Evolutionary conservation across 495 filamentous ascomycete genomes (phyloP).

Genomic region (Xeromyces bisporus): DNA sequence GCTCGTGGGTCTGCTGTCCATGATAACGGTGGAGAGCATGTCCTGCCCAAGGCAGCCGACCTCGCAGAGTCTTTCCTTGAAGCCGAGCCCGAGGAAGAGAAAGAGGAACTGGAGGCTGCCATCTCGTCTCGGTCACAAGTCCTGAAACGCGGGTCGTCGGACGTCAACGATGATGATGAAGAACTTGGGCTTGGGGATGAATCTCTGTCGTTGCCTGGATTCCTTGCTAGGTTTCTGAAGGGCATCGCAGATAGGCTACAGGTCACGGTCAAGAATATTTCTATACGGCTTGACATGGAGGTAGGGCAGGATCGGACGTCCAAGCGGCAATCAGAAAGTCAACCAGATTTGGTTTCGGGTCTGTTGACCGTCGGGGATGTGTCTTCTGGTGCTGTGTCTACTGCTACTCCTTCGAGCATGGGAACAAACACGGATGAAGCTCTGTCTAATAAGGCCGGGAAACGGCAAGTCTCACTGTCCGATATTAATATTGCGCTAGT

Average conservation of each 20-base stretch:
- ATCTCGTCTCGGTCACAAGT: slow-evolving; percentile 45
- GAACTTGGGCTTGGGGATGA: slow-evolving; percentile 55
- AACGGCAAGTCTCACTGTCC: slow-evolving; percentile 44
- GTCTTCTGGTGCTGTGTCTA: slow-evolving; percentile 47
- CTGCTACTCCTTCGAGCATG: slow-evolving; percentile 7
- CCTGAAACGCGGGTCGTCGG: slow-evolving; percentile 21
- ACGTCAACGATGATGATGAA: slow-evolving; percentile 41
- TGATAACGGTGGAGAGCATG: slow-evolving; percentile 9
- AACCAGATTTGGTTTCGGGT: slow-evolving; percentile 38
- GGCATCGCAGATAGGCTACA: slow-evolving; percentile 68
- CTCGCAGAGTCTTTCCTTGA: slow-evolving; percentile 78
- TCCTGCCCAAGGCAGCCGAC: slow-evolving; percentile 59
- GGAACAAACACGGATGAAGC: slow-evolving; percentile 9
- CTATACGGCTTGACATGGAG: slow-evolving; percentile 43
- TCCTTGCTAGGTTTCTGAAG: slow-evolving; percentile 68
- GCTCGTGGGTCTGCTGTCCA: not conserved
- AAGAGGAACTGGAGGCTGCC: slow-evolving; percentile 58
- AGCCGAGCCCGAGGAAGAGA: slow-evolving; percentile 59
- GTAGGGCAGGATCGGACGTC: slow-evolving; percentile 27
- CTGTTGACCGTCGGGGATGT: slow-evolving; percentile 50
- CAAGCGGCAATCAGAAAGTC: slow-evolving; percentile 24
- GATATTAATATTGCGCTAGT: slow-evolving; percentile 49
- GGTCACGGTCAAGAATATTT: slow-evolving; percentile 49
- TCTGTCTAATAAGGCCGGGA: slow-evolving; percentile 31
- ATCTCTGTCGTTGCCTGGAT: slow-evolving; percentile 54